Evolutionary conservation across 176 grass and related monocot species (phyloP), one percentile per base, ranked within the genome.

Genomic region (Avena eriantha): DNA sequence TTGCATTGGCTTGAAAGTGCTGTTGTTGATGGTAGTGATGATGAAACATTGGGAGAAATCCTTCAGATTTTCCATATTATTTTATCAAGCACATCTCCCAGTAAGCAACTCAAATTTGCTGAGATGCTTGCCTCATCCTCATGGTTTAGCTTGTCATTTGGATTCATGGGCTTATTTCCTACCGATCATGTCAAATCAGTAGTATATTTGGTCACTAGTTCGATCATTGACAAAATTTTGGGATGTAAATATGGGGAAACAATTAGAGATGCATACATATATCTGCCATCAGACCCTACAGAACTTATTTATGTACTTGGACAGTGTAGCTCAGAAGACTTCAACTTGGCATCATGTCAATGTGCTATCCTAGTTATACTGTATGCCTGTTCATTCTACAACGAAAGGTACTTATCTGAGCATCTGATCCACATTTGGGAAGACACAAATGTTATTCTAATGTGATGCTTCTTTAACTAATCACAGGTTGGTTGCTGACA

Each of bases 71-170:
- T 98, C 90, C 88, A 92, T 86, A 66, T 92, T 84, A 78, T 98
- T 87, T 90, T 98, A 59, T 93, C 94, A 59, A 92, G 61, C 13
- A 73, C 92, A 82, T 92, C 86, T 76, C 73, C 83, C 7, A 86
- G 85, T 57, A 86, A 84, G 60, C 60, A 88, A 6, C 39, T 81
- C 21, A 78, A 82, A 43, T 95, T 98, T 88, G 90, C 96, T 83
- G 87, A 93, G 60, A 70, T 85, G 48, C 84, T 98, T 59, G 81
- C 79, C 21, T 91, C 79, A 7, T 92, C 93, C 59, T 95, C 90
- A 88, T 98, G 93, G 96, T 98, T 98, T 82, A 84, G 84, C 73
- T 86, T 98, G 56, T 95, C 93, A 53, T 98, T 95, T 89, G 93
- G 91, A 77, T 91, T 92, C 77, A 89, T 98, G 79, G 96, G 93